Conservation (phyloP, 139 green algal genomes). For the Diplosphaera chodatii region DNA sequence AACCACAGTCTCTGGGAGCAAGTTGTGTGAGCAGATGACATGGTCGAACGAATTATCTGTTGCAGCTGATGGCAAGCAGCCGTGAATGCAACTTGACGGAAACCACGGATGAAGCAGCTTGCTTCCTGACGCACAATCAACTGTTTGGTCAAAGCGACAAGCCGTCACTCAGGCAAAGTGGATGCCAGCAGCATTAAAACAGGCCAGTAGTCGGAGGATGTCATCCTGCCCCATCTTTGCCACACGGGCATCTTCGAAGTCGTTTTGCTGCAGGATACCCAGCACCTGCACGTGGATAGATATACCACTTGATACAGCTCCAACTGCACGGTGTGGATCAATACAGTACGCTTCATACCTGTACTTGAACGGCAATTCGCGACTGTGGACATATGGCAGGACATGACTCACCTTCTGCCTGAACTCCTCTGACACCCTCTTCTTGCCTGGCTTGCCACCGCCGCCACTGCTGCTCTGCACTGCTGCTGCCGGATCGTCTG, state of each 20-base stretch:
- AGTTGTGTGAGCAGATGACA: too few relatives aligned
- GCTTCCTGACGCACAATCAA: too few relatives aligned
- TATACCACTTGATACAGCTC: conserved; percentile 15
- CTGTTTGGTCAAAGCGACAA: too few relatives aligned
- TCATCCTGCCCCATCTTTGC: conserved; percentile 95
- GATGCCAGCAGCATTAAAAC: conserved; percentile 88
- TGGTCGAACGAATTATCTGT: too few relatives aligned
- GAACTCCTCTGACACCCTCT: conserved; percentile 1
- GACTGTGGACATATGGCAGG: too few relatives aligned
- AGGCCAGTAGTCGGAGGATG: conserved; percentile 83
- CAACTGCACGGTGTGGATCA: too few relatives aligned
- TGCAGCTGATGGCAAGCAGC: too few relatives aligned
- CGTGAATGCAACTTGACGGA: too few relatives aligned
- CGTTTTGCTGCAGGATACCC: conserved; percentile 54
- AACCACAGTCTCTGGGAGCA: too few relatives aligned
- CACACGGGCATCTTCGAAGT: conserved; percentile 67
- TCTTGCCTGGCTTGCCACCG: background rate
- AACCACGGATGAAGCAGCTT: too few relatives aligned
- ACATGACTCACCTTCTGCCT: background rate
- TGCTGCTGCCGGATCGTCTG: conserved; percentile 17
- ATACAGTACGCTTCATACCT: too few relatives aligned
- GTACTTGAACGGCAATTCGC: too few relatives aligned
- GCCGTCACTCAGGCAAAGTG: conserved; percentile 93
- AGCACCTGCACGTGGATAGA: conserved; percentile 21
- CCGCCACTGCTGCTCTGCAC: conserved; percentile 1